Conservation (phyloP, 768 basidiomycete species). For the Termitomyces sp. region DNA sequence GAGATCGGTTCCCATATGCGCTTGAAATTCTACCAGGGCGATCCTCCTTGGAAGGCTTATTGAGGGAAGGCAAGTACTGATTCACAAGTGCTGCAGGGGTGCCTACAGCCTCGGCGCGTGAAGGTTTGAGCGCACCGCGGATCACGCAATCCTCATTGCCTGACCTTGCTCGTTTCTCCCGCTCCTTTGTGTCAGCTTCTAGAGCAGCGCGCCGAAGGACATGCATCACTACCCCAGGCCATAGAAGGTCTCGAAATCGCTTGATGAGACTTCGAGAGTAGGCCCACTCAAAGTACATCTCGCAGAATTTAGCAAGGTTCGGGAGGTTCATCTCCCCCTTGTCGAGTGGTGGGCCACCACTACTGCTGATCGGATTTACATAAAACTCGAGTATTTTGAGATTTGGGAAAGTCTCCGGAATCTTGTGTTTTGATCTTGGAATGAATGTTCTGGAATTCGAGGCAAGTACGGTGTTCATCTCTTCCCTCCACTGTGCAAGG, state of each 20-base stretch:
- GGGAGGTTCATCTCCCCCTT: conserved; percentile 42
- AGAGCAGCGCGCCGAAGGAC: conserved; percentile 48
- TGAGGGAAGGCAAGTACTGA: not conserved
- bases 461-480: conserved; percentile 41
- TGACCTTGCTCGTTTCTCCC: conserved; percentile 13
- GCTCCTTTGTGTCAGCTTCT: conserved; percentile 31
- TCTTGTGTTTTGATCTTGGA: conserved; percentile 17
- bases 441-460: conserved; percentile 45
- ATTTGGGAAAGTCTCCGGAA: conserved; percentile 52
- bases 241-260: not conserved
- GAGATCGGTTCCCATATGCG: not conserved
- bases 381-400: conserved; percentile 56
- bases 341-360: conserved; percentile 21
- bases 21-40: not conserved
- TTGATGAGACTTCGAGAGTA: conserved; percentile 8
- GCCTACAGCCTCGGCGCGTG: not conserved
- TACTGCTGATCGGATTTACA: conserved; percentile 23
- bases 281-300: conserved; percentile 69
- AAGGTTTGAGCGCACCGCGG: not conserved
- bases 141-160: conserved; percentile 9
- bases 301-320: conserved; percentile 56
- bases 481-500: conserved; percentile 44
- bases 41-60: not conserved
- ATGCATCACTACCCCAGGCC: conserved; percentile 33
- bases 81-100: not conserved